Conservation (phyloP, 73 alveolate genomes). For the Paramecium caudatum region DNA sequence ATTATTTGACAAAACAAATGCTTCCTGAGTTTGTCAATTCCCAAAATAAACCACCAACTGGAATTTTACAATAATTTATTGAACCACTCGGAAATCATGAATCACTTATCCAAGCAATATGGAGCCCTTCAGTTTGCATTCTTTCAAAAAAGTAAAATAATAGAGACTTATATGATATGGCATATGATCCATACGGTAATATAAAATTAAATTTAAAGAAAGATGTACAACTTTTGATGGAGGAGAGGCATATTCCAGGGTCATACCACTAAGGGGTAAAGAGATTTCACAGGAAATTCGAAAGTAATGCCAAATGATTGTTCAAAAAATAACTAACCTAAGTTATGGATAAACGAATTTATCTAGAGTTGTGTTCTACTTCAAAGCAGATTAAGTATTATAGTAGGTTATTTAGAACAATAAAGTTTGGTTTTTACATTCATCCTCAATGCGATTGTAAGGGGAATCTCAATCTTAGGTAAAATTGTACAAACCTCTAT, state of each 20-base stretch:
- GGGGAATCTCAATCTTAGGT: constrained; percentile 64
- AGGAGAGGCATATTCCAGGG: constrained; percentile 73
- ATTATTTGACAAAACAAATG: constrained; percentile 66
- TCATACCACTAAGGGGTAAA: constrained; percentile 75
- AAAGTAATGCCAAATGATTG: constrained; percentile 72
- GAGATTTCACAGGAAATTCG: constrained; percentile 74
- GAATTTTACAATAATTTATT: constrained; percentile 71
- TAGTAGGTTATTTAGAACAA: not conserved
- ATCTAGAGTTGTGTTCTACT: constrained; percentile 67
- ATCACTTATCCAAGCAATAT: constrained; percentile 71
- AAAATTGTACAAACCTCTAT: constrained; percentile 33
- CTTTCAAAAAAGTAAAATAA: constrained; percentile 67
- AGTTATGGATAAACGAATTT: constrained; percentile 64
- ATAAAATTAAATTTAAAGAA: not conserved
- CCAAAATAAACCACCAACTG: constrained; percentile 66
- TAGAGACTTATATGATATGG: constrained; percentile 71
- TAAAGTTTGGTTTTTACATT: constrained; percentile 70
- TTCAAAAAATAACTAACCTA: constrained; percentile 62
- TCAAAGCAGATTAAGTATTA: constrained; percentile 67
- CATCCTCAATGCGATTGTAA: constrained; percentile 57
- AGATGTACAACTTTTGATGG: constrained; percentile 78
- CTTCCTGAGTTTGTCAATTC: constrained; percentile 60
- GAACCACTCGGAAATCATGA: constrained; percentile 71
- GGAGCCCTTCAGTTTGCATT: constrained; percentile 75
- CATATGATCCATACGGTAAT: constrained; percentile 76